Conservation (phyloP, 2,329 filamentous ascomycete genomes). For the Metarhizium sp. region DNA sequence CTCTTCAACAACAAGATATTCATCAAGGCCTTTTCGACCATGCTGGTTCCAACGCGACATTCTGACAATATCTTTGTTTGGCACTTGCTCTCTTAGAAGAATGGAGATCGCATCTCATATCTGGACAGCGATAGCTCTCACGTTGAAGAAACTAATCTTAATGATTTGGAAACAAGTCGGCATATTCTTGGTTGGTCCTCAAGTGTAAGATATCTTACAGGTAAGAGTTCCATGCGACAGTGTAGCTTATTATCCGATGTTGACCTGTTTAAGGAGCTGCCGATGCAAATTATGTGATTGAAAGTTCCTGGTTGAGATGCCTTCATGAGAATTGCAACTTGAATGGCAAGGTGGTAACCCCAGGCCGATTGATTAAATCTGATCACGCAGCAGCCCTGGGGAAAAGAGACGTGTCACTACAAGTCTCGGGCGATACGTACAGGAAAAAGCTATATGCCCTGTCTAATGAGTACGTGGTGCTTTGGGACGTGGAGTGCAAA, state of each 20-base stretch:
- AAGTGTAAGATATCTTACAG: background rate
- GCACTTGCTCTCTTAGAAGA: conserved; percentile 5
- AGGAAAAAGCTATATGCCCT: conserved; percentile 7
- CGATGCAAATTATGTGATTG: background rate
- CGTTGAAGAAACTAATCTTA: too few species aligned
- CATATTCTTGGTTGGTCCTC: background rate
- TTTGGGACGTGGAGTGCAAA: conserved; percentile 18
- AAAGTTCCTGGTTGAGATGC: too few species aligned
- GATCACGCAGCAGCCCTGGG: too few species aligned
- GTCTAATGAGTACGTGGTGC: conserved; percentile 10
- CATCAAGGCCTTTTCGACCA: conserved; percentile 10
- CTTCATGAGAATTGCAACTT: too few species aligned
- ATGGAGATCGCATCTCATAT: background rate
- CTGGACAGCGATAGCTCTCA: background rate
- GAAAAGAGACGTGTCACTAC: too few species aligned
- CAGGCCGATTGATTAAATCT: too few species aligned
- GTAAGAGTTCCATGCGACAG: background rate
- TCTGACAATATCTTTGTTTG: conserved; percentile 5
- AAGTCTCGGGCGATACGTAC: too few species aligned
- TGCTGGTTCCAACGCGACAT: conserved; percentile 1
- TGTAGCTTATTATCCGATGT: too few species aligned
- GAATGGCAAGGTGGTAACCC: too few species aligned
- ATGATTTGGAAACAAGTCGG: background rate
- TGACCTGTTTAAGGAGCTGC: background rate
- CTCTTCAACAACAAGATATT: conserved; percentile 1